These are phyloP conservation scores for Rhizopus stolonifer DNA, from an alignment of 371 early-diverging fungal genomes.

Conservation along the genomic window DNA sequence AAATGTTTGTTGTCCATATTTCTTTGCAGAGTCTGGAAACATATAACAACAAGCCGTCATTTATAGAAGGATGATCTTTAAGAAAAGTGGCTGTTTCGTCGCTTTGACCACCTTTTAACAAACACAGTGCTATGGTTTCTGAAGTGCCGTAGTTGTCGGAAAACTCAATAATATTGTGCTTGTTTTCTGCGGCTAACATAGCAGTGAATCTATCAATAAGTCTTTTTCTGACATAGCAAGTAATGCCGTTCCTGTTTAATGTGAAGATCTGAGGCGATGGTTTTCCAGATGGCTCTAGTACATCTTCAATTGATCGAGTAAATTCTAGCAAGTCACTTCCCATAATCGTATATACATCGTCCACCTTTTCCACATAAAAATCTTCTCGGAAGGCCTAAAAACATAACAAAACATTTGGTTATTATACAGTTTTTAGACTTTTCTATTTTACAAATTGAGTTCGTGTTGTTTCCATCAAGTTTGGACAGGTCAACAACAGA, in stretches of 20 bases:
- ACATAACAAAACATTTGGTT: not conserved
- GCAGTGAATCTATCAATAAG: conserved; percentile 5
- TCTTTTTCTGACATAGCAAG: conserved; percentile 9
- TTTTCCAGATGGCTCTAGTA: not conserved
- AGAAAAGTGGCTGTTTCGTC: not conserved
- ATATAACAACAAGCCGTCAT: conserved; percentile 14
- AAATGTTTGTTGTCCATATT: conserved; percentile 9
- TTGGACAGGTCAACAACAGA: conserved; percentile 3
- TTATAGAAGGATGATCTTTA: not conserved
- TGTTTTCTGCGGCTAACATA: not conserved
- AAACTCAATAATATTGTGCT: not conserved
- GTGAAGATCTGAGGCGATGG: conserved; percentile 3
- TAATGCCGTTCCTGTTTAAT: conserved; percentile 3
- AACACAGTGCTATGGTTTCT: conserved; percentile 5
- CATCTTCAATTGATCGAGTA: not conserved
- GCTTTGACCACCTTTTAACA: not conserved
- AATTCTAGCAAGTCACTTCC: not conserved
- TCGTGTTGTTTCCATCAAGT: not conserved
- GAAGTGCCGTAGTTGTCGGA: conserved; percentile 5
- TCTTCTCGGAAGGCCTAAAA: conserved; percentile 7
- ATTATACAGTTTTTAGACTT: not conserved
- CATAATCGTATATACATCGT: conserved; percentile 11
- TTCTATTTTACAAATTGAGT: conserved; percentile 1
- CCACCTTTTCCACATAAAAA: conserved; percentile 5
- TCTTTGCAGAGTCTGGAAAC: not conserved